Base-by-base conservation (phyloP, 768 basidiomycete species). In the Suillus decipiens region DNA sequence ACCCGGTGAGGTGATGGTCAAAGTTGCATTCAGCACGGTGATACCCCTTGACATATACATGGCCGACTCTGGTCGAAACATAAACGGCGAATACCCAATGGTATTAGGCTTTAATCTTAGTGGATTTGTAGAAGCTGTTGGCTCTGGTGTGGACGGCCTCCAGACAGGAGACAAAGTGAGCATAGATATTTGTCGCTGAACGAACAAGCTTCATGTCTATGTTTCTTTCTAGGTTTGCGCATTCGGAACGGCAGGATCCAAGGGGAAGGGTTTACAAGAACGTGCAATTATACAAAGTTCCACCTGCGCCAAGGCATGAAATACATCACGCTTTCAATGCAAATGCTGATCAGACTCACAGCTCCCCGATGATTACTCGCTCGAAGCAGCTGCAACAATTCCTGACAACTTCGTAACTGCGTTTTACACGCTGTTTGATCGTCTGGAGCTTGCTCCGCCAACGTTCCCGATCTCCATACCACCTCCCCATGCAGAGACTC, bases 331-430 rank as follows among this genome's bases (percentile, higher is more conserved):
- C n/a, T 37, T 48, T 37, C 12, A 28, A 37, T 24, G 12, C n/a
- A 22, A 8, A n/a, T 50, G 1, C 36, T 36, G 3, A 55, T 60
- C 34, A 17, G 33, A 19, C 9, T 59, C 36, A n/a, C 41, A 84
- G 81, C 72, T 85, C 36, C 82, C 83, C 9, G 76, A 76, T 54
- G 72, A 59, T 22, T 58, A 81, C 37, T 57, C 78, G 0, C 70
- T 83, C 7, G 78, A 76, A 12, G 74, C 68, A 22, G 80, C 79
- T 0, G 77, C 70, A 1, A 78, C 78, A 2, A 72, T 80, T 55
- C 79, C 81, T 14, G 80, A 80, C 65, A 79, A 80, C 66, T 80
- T 79, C 56, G 74, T 80, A 56, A 78, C 76, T 24, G 75, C 79
- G 2, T 80, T 77, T 62, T 77, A 76, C 67, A 78, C 79, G 7